Evolutionary conservation across 2,329 filamentous ascomycete genomes (phyloP).

Genomic region (Penicillium sp.): DNA sequence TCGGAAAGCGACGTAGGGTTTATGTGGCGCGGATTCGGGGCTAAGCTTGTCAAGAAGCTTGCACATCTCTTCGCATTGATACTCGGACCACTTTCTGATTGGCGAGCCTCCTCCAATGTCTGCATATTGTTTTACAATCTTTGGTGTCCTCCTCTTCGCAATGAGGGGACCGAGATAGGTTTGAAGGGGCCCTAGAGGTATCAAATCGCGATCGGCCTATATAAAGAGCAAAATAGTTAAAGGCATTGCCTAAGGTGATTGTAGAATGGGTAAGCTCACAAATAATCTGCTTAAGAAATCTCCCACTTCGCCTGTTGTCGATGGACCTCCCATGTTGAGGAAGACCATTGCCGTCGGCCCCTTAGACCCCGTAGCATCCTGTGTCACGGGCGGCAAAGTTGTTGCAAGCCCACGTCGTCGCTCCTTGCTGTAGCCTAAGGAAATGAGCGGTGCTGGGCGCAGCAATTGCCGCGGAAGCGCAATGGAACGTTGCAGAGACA

Average conservation of each 20-base stretch:
- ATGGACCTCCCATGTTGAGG: slow-evolving; percentile 97
- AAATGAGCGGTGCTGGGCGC: slow-evolving; percentile 29
- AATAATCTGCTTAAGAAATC: slow-evolving; percentile 91
- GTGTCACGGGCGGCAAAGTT: slow-evolving; percentile 76
- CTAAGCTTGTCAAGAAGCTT: slow-evolving; percentile 91
- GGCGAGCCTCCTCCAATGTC: slow-evolving; percentile 97
- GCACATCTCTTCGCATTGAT: slow-evolving; percentile 94
- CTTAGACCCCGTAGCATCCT: slow-evolving; percentile 70
- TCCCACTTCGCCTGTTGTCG: slow-evolving; percentile 84
- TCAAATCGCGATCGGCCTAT: slow-evolving; percentile 89
- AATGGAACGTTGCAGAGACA: slow-evolving; percentile 49
- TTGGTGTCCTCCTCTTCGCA: slow-evolving; percentile 83
- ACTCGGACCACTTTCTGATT: slow-evolving; percentile 97
- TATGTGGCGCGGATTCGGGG: slow-evolving; percentile 93
- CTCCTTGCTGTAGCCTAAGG: slow-evolving; percentile 27
- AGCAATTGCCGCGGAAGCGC: slow-evolving; percentile 36
- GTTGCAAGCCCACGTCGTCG: slow-evolving; percentile 57
- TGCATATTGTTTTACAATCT: slow-evolving; percentile 94
- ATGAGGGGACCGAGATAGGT: slow-evolving; percentile 89
- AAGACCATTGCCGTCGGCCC: slow-evolving; percentile 98
- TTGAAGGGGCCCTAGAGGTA: slow-evolving; percentile 91
- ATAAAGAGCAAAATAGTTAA: slow-evolving; percentile 16
- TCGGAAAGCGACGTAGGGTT: slow-evolving; percentile 95
- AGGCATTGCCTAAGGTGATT: not conserved
- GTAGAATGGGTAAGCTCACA: slow-evolving; percentile 57